Evolutionary conservation across 140 eudicot species (phyloP).

Genomic region (Bidens hawaiensis): DNA sequence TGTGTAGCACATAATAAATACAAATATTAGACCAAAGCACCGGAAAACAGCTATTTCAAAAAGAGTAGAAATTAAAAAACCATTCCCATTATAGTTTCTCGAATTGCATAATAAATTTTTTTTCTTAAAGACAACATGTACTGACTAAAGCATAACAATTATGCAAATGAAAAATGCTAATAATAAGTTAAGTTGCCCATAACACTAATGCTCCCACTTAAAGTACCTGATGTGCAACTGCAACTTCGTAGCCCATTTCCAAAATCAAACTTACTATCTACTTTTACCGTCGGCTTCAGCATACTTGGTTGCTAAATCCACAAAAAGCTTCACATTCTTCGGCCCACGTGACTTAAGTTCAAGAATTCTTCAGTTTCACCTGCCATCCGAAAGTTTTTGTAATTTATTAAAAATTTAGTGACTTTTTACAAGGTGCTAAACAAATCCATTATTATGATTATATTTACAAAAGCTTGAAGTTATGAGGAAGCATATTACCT

Average conservation of each 20-base stretch:
- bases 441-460: too few relatives aligned
- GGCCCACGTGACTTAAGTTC: slow-evolving; percentile 11
- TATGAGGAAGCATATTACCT: too few relatives aligned
- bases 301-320: slow-evolving; percentile 14
- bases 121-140: slow-evolving; percentile 14
- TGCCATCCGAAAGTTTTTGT: slow-evolving; percentile 5
- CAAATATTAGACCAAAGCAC: slow-evolving; percentile 15
- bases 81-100: slow-evolving; percentile 11
- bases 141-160: slow-evolving; percentile 11
- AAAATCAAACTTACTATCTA: slow-evolving; percentile 1
- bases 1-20: slow-evolving; percentile 14
- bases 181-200: slow-evolving; percentile 18
- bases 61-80: slow-evolving; percentile 4
- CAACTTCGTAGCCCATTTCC: slow-evolving; percentile 12
- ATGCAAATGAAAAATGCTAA: slow-evolving; percentile 13
- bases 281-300: slow-evolving; percentile 10
- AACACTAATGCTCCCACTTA: slow-evolving; percentile 29
- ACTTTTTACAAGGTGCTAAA: too few relatives aligned
- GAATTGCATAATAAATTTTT: not conserved
- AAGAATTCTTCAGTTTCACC: slow-evolving; percentile 22
- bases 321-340: slow-evolving; percentile 20
- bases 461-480: too few relatives aligned
- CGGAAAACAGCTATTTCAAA: slow-evolving; percentile 14
- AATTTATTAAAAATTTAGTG: too few relatives aligned
- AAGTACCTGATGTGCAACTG: slow-evolving; percentile 25